Evolutionary conservation across 148 eudicot species (phyloP).

Genomic region (Spergularia bocconei): DNA sequence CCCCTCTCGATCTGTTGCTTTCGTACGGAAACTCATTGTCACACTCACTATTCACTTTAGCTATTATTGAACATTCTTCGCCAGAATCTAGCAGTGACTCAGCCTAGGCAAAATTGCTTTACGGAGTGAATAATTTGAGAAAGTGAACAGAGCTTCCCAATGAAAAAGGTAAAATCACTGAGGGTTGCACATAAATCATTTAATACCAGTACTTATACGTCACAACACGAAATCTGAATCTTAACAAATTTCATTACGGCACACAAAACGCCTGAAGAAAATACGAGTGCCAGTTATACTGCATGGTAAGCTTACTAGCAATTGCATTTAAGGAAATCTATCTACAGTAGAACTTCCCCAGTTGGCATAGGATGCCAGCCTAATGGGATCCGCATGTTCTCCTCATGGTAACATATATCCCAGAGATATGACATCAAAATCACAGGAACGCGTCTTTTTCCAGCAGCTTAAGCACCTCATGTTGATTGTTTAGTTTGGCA

Average conservation of each 20-base stretch:
- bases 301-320: slow-evolving; percentile 15
- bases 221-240: slow-evolving; percentile 11
- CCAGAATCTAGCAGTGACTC: too few species aligned
- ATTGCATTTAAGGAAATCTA: slow-evolving; percentile 14
- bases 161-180: not conserved
- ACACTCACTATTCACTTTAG: too few species aligned
- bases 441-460: slow-evolving; percentile 95
- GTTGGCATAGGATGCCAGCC: slow-evolving; percentile 6
- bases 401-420: slow-evolving; percentile 7
- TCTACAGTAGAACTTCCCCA: slow-evolving; percentile 19
- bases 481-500: slow-evolving; percentile 87
- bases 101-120: too few species aligned
- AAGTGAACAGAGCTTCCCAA: too few species aligned
- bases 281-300: slow-evolving; percentile 19
- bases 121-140: not conserved
- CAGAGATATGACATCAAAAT: slow-evolving; percentile 12
- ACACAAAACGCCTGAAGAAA: slow-evolving; percentile 17
- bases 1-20: too few species aligned
- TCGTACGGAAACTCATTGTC: too few species aligned
- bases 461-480: slow-evolving; percentile 74
- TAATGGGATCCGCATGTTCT: slow-evolving; percentile 15
- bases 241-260: slow-evolving; percentile 5
- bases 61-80: too few species aligned
- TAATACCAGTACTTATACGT: not conserved
- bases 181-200: not conserved